phyloP scores from a whole-genome alignment of 306 rosid species.

The Fragaria ananassa region DNA sequence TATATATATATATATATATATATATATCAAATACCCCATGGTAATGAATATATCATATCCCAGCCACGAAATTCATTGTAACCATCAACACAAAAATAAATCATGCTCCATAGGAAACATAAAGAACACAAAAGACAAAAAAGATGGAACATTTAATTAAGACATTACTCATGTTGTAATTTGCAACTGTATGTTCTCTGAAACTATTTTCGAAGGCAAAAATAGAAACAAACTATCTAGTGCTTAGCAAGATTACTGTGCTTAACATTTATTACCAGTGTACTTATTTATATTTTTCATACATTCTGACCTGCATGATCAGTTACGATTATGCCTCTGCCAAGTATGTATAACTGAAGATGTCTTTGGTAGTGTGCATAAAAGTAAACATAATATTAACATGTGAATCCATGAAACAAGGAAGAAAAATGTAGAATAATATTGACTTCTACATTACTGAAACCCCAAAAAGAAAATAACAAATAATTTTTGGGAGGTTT shows the following conservation, averaged over 20 bases:
- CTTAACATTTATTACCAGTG: background rate
- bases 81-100: background rate
- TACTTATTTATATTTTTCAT: background rate
- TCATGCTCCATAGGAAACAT: background rate
- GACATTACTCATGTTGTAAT: background rate
- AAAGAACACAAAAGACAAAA: background rate
- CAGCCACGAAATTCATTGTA: slow-evolving; percentile 1
- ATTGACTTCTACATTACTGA: background rate
- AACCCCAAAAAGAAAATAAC: background rate
- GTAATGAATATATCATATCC: slow-evolving; percentile 2
- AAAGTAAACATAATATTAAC: background rate
- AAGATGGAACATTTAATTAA: background rate
- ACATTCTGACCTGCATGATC: background rate
- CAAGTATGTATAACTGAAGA: background rate
- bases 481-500: background rate
- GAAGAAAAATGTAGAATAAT: background rate
- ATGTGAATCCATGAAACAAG: background rate
- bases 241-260: background rate
- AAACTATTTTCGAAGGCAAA: background rate
- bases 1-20: too few relatives aligned
- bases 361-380: background rate
- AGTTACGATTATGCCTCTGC: background rate
- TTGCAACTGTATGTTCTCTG: background rate
- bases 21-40: background rate
- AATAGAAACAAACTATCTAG: background rate